Evolutionary conservation across 2,329 filamentous ascomycete species (phyloP), one percentile per base, ranked within the genome.

Genomic region (Beauveria bassiana): DNA sequence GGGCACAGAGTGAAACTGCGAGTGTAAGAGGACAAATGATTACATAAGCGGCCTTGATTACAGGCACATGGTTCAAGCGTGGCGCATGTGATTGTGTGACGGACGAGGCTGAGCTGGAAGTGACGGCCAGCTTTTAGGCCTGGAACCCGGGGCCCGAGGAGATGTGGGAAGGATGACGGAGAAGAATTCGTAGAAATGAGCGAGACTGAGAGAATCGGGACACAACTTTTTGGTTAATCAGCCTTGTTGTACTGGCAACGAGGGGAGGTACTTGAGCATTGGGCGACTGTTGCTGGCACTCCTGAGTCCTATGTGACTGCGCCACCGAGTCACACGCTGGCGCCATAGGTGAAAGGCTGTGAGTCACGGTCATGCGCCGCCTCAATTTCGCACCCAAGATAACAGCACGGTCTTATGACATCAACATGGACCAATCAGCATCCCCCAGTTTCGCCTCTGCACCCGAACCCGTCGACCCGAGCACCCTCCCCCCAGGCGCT

Each of bases 281-380:
- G 51, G 51, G 51, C 18, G 22, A 22, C 3, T 14, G 16, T n/a
- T 42, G 49, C 40, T 38, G 52, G 54, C 24, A 38, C 14, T 22
- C 20, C 22, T 22, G 22, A 22, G 22, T 22, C 22, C n/a, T 54
- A n/a, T 34, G 49, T 54, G 59, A 61, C 59, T 61, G 59, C 59
- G 59, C 59, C 59, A 61, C 59, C 59, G 59, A 54, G 59, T 61
- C 50, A 61, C 59, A 61, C 59, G 50, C 59, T 28, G 9, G 28
- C 50, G 51, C 43, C 45, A 59, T 43, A 20, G 45, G 20, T 8
- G 18, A 38, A 20, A 38, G 22, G 42, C 20, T 47, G 66, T 68
- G 67, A 68, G 63, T 68, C 67, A 68, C 67, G 63, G 65, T 68
- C 66, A 68, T 68, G 66, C 66, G 67, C 62, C 62, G 57, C 61